phyloP scores from a whole-genome alignment of 805 yeast species.

The Lipomyces spencermartinsiae region DNA sequence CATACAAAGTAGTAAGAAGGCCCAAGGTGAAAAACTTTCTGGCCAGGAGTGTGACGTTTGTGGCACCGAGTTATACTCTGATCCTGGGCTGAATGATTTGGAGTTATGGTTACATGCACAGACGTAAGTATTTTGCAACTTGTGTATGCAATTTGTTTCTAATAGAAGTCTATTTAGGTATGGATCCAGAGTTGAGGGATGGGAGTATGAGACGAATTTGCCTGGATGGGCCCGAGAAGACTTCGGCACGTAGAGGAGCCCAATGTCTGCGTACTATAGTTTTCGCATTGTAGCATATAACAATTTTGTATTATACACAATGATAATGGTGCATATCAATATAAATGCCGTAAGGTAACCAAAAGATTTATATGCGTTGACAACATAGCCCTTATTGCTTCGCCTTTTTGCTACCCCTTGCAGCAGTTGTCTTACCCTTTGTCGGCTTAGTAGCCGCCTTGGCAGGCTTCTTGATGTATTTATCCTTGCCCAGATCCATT shows the following conservation, averaged over 20 bases:
- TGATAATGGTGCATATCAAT: neutral
- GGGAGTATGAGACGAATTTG: conserved; percentile 77
- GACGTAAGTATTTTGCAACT: conserved; percentile 52
- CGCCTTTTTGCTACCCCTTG: conserved; percentile 28
- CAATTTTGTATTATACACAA: neutral
- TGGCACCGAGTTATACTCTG: conserved; percentile 73
- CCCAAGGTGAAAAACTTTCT: conserved; percentile 67
- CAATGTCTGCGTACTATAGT: neutral
- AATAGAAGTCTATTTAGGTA: conserved; percentile 5
- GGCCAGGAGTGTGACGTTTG: conserved; percentile 70
- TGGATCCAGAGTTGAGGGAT: conserved; percentile 46
- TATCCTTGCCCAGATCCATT: conserved; percentile 57
- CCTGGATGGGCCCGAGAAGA: conserved; percentile 77
- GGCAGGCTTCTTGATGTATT: conserved; percentile 58
- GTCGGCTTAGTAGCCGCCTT: conserved; percentile 48
- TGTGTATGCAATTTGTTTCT: conserved; percentile 50
- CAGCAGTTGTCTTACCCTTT: conserved; percentile 37
- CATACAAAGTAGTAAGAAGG: conserved; percentile 21
- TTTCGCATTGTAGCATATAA: neutral
- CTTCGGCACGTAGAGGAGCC: conserved; percentile 8
- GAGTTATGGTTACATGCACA: conserved; percentile 92
- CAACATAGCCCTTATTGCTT: neutral
- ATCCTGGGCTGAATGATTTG: conserved; percentile 87
- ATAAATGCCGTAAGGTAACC: neutral
- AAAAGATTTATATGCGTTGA: neutral